A percentile compares a stretch with the other conserved stretches of the same genome.
Conservation (phyloP, 129 eudicot genomes). For the Ambrosia trifida region DNA sequence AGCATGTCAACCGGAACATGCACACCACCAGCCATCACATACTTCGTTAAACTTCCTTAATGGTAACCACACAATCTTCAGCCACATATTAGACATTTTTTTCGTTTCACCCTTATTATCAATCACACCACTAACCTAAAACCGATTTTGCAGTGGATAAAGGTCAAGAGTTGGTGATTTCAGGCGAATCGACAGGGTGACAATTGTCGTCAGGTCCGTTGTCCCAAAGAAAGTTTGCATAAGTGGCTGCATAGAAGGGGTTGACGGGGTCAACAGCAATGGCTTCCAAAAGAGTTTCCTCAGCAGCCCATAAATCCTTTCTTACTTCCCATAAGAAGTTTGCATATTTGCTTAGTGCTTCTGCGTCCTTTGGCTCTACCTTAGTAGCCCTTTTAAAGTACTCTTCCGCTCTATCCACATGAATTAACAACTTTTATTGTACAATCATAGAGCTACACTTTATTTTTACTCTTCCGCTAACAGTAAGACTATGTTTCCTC, state of each 20-base stretch:
- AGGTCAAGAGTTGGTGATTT: slow-evolving; percentile 28
- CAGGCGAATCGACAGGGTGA: slow-evolving; percentile 60
- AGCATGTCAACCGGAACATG: not conserved
- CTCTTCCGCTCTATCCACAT: slow-evolving; percentile 72
- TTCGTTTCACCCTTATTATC: not conserved
- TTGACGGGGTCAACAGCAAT: slow-evolving; percentile 73
- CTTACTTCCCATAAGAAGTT: slow-evolving; percentile 71
- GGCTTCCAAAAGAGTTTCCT: slow-evolving; percentile 81
- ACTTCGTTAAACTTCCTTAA: slow-evolving; percentile 21
- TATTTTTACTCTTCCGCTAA: too few species aligned
- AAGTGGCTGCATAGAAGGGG: slow-evolving; percentile 79
- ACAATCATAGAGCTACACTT: not conserved
- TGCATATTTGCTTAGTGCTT: slow-evolving; percentile 85
- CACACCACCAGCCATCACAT: slow-evolving; percentile 1
- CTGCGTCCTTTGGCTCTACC: slow-evolving; percentile 94
- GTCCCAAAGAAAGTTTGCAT: slow-evolving; percentile 88
- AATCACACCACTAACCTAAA: slow-evolving; percentile 23
- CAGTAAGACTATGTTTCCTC: too few species aligned
- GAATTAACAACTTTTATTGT: slow-evolving; percentile 1
- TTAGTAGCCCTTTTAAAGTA: slow-evolving; percentile 75
- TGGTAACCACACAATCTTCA: too few species aligned
- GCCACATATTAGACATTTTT: slow-evolving; percentile 5
- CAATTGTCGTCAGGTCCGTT: slow-evolving; percentile 88
- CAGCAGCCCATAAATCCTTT: slow-evolving; percentile 91
- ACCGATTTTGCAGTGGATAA: slow-evolving; percentile 14